A percentile compares a stretch with the other conserved stretches of the same genome.
phyloP scores from a whole-genome alignment of 441 rosid species.

The Euphorbia celastroides region DNA sequence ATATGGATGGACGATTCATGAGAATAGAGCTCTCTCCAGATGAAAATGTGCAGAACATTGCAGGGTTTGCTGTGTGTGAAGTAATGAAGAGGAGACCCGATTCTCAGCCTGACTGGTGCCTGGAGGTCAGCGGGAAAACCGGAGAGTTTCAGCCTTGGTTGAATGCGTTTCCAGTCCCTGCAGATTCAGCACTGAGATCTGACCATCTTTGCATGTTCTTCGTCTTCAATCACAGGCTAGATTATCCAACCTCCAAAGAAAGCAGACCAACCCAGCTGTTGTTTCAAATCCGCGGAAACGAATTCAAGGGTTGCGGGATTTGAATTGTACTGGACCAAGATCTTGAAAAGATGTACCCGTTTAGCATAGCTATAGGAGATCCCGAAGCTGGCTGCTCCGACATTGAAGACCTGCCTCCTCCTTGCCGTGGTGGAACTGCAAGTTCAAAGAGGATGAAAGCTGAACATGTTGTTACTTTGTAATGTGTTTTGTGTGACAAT shows the following conservation, averaged over 20 bases:
- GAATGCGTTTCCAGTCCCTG: neutral
- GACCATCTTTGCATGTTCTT: neutral
- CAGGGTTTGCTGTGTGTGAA: neutral
- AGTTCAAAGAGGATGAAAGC: too few relatives aligned
- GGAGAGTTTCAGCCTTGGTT: neutral
- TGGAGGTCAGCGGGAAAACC: neutral
- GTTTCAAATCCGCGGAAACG: neutral
- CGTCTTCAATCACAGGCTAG: constrained; percentile 4
- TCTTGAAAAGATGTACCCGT: neutral
- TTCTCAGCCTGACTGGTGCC: neutral
- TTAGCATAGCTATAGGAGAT: neutral
- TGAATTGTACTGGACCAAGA: neutral
- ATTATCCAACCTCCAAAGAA: neutral
- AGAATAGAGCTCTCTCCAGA: neutral
- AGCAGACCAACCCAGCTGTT: neutral
- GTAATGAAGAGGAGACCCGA: neutral
- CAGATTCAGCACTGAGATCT: neutral
- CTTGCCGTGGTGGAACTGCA: too few relatives aligned
- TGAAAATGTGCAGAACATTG: neutral
- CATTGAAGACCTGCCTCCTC: neutral
- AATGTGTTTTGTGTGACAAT: too few relatives aligned
- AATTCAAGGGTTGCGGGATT: neutral
- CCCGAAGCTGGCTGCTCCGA: neutral
- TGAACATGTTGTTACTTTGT: too few relatives aligned
- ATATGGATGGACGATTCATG: neutral